phyloP scores from a whole-genome alignment of 2,329 filamentous ascomycete genomes.

The Trichoderma simmonsii region DNA sequence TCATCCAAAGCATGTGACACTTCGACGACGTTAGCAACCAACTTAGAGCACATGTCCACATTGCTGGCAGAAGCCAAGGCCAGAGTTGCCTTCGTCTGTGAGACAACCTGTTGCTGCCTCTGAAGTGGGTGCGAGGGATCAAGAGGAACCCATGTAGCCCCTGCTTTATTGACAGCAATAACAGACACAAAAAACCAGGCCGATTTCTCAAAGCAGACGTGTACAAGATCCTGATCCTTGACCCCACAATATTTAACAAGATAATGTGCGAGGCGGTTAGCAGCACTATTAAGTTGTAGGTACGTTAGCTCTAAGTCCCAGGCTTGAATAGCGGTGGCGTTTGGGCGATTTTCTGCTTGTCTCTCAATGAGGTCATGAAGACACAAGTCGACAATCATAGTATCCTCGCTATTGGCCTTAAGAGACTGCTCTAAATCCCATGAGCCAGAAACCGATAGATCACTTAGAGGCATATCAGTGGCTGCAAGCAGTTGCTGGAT shows the following conservation, averaged over 20 bases:
- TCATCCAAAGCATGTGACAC: constrained; percentile 1
- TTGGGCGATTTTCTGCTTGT: constrained; percentile 2
- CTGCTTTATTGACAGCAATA: constrained; percentile 23
- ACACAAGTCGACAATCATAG: constrained; percentile 15
- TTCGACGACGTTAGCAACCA: constrained; percentile 18
- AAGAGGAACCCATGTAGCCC: constrained; percentile 22
- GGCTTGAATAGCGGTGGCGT: constrained; percentile 11
- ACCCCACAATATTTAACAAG: constrained; percentile 11
- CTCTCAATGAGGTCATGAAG: constrained; percentile 18
- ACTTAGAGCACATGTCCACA: constrained; percentile 22
- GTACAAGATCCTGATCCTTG: constrained; percentile 20
- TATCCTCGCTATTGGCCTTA: constrained; percentile 2
- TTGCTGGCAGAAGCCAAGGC: constrained; percentile 19
- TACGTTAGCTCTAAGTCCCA: constrained; percentile 21
- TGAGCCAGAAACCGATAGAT: background rate
- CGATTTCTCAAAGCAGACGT: constrained; percentile 32
- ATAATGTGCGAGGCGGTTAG: constrained; percentile 15
- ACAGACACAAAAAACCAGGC: constrained; percentile 24
- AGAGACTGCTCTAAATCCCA: constrained; percentile 9
- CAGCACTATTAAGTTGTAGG: background rate
- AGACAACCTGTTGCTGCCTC: constrained; percentile 19
- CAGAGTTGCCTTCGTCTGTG: constrained; percentile 18
- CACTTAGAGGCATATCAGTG: background rate
- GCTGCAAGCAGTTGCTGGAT: constrained; percentile 18
- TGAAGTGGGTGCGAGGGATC: constrained; percentile 20